A percentile compares a stretch with the other conserved stretches of the same genome.
These are phyloP conservation scores for Mycena rosella DNA, from an alignment of 768 basidiomycete species.

Conservation along the genomic window DNA sequence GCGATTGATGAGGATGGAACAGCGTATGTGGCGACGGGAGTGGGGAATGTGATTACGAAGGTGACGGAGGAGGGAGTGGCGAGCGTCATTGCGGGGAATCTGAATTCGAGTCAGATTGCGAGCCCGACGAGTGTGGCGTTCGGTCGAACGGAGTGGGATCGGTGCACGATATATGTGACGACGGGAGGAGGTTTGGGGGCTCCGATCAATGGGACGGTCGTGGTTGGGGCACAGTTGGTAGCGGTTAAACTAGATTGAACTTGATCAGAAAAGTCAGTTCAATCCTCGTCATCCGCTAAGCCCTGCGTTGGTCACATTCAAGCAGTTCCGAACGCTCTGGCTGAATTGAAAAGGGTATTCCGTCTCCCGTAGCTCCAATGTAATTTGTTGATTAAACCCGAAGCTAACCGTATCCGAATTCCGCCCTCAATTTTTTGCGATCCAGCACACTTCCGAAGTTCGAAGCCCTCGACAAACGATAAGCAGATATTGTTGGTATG, in stretches of 20 bases:
- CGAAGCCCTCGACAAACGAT: no score
- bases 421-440: no score
- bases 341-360: no score
- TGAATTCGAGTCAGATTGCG: slow-evolving; percentile 27
- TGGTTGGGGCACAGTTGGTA: slow-evolving; percentile 28
- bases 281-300: no score
- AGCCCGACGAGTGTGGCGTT: slow-evolving; percentile 23
- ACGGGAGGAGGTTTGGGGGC: slow-evolving; percentile 26
- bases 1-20: slow-evolving; percentile 25
- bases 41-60: slow-evolving; percentile 25
- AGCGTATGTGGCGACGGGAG: slow-evolving; percentile 23
- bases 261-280: no score
- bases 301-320: no score
- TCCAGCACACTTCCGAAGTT: no score
- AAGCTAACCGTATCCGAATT: no score
- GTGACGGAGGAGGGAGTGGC: slow-evolving; percentile 22
- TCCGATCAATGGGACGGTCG: slow-evolving; percentile 26
- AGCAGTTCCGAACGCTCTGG: no score
- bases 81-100: slow-evolving; percentile 25
- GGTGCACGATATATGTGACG: slow-evolving; percentile 26
- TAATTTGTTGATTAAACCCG: no score
- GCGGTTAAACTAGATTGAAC: slow-evolving; percentile 25
- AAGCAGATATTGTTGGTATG: no score
- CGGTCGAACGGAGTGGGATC: slow-evolving; percentile 24
- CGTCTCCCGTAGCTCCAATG: no score